These are phyloP conservation scores for Sechiopsis laciniata DNA, from an alignment of 306 rosid species.

Conservation along the genomic window DNA sequence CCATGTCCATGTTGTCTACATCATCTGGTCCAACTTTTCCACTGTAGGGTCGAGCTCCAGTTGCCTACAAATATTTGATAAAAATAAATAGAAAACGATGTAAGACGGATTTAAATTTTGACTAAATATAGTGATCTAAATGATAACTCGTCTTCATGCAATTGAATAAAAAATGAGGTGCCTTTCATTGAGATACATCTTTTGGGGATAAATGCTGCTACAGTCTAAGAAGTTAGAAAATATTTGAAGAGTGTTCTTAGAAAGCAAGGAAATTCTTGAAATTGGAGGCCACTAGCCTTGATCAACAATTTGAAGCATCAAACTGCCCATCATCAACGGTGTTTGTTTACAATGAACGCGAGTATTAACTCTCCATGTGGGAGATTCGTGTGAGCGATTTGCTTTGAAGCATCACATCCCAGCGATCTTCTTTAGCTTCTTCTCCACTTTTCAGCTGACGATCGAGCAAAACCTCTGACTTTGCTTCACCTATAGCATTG, in stretches of 20 bases:
- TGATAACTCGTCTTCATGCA: not conserved
- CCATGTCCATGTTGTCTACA: conserved; percentile 82
- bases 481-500: no score
- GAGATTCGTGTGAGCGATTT: no score
- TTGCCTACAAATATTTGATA: conserved; percentile 46
- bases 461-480: no score
- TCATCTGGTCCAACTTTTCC: conserved; percentile 89
- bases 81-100: conserved; percentile 8
- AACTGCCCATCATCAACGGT: no score
- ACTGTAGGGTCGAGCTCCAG: conserved; percentile 78
- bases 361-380: no score
- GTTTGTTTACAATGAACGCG: no score
- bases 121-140: not conserved
- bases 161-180: not conserved
- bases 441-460: no score
- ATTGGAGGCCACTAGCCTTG: no score
- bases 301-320: no score
- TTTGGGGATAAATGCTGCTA: conserved; percentile 12
- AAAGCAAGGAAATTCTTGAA: not conserved
- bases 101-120: not conserved
- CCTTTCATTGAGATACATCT: not conserved
- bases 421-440: no score
- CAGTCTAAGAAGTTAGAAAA: not conserved
- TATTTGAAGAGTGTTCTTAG: not conserved
- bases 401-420: no score